Conservation (phyloP, 2,329 filamentous ascomycete genomes). For the Chaetothyriales sp. region DNA sequence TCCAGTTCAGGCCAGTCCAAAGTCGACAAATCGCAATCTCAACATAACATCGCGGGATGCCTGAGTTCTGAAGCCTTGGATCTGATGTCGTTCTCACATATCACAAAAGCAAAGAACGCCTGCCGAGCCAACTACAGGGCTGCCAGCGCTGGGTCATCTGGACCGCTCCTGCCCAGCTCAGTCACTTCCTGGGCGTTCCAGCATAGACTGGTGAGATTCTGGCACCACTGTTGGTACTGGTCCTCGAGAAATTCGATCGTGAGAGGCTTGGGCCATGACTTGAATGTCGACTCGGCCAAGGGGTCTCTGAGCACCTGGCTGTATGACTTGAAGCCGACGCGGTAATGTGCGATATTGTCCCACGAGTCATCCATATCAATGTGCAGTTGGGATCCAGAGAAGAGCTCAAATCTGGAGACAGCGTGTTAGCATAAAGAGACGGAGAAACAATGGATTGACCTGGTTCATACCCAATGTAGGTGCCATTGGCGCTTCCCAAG, state of each 20-base stretch:
- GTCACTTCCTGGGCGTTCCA: slow-evolving; percentile 15
- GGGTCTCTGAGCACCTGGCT: slow-evolving; percentile 15
- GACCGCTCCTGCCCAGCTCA: slow-evolving; percentile 9
- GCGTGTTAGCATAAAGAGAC: background rate
- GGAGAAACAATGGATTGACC: background rate
- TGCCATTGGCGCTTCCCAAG: slow-evolving; percentile 14
- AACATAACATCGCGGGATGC: too few species aligned
- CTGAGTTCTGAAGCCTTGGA: background rate
- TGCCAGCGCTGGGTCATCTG: background rate
- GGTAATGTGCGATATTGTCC: slow-evolving; percentile 17
- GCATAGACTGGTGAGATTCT: slow-evolving; percentile 15
- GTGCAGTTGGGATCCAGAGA: slow-evolving; percentile 15
- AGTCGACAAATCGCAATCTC: too few species aligned
- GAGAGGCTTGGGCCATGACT: slow-evolving; percentile 15
- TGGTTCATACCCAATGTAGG: slow-evolving; percentile 1
- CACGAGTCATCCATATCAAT: slow-evolving; percentile 18
- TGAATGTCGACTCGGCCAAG: slow-evolving; percentile 10
- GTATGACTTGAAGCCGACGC: slow-evolving; percentile 15
- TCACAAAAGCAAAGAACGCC: background rate
- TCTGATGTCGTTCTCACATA: background rate
- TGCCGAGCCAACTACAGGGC: background rate
- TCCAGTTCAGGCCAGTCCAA: too few species aligned
- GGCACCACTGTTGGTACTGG: slow-evolving; percentile 12
- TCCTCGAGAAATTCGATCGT: slow-evolving; percentile 18
- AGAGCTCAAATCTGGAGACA: slow-evolving; percentile 15